Base-by-base conservation (phyloP, 1,284 basidiomycete genomes). In the Exobasidium cylindrosporum region DNA sequence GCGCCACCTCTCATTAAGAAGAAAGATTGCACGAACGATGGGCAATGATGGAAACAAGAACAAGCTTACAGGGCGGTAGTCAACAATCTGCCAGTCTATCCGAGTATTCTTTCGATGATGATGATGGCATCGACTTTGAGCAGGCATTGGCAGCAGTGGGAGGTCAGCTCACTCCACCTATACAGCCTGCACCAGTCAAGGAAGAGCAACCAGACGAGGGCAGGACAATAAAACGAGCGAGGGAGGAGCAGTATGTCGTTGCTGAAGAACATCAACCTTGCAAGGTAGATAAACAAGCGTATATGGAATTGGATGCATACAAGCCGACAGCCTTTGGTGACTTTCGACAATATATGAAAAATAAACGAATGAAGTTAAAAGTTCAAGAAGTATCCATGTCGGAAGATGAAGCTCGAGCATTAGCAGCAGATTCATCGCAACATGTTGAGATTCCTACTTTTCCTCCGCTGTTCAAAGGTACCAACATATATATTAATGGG, bases 311-410 rank as follows among this genome's bases (percentile, higher is more conserved):
- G 14, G 53, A 55, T 23, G 53, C 83, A n/a, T 96, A 95, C 78
- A 89, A 88, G 0, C 86, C 89, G 0, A 86, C 89, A 40, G 84
- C 83, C 23, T 97, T 95, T 75, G 92, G 91, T 17, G 87, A 87
- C 13, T 89, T 88, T 68, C 89, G 88, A 4, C 87, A 92, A 69
- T 97, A 96, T 77, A 90, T 95, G 89, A 81, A 84, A 11, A 84
- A 92, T 70, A 97, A 97, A 81, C 86, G 94, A 1, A 87, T 88
- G 53, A 97, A 97, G 78, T 79, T 95, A 47, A 72, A 72, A 28
- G 69, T 74, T 11, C 76, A 78, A 54, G 68, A 73, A 58, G 56
- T 63, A 11, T 63, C 69, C 0, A 52, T 72, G 21, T 63, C 71
- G 11, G 60, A 69, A 43, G 68, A 74, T 24, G 66, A 73, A 56